A percentile compares a stretch with the other conserved stretches of the same genome.
Conservation (phyloP, 2,329 filamentous ascomycete genomes). For the Alternaria sp. region DNA sequence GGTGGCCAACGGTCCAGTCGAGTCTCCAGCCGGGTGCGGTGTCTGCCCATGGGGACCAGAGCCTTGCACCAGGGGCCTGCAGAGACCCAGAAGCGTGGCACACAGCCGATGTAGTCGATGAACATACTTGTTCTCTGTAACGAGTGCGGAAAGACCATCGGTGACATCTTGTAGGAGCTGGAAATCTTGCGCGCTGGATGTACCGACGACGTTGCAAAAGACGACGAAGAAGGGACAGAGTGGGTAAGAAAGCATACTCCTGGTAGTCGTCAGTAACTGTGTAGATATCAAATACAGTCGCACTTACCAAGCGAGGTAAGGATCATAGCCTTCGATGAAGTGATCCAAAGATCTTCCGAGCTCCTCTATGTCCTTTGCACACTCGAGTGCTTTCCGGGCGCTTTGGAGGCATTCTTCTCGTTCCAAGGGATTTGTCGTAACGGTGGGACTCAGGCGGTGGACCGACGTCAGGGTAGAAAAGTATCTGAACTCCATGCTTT, state of each 20-base stretch:
- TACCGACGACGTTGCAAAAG: constrained; percentile 48
- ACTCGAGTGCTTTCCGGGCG: constrained; percentile 41
- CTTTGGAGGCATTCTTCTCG: constrained; percentile 41
- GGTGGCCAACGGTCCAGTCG: background rate
- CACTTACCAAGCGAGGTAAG: constrained; percentile 42
- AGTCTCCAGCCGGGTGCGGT: background rate
- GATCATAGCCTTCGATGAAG: constrained; percentile 40
- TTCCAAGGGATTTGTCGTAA: constrained; percentile 35
- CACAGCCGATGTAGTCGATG: constrained; percentile 38
- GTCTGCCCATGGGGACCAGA: background rate
- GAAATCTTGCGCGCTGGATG: constrained; percentile 38
- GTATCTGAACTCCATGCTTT: constrained; percentile 42
- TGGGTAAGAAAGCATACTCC: constrained; percentile 45
- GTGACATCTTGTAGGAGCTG: constrained; percentile 40
- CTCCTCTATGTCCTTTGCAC: constrained; percentile 33
- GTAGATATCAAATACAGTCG: no score
- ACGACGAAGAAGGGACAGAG: constrained; percentile 45
- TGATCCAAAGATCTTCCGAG: constrained; percentile 32
- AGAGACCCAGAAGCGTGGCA: constrained; percentile 37
- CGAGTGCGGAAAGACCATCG: constrained; percentile 33
- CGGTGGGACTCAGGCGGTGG: constrained; percentile 38
- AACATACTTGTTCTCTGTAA: constrained; percentile 40
- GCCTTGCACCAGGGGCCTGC: constrained; percentile 34
- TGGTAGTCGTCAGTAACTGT: constrained; percentile 21
- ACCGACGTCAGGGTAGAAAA: constrained; percentile 42